These are phyloP conservation scores for Beauveria rudraprayagi DNA, from an alignment of 2,329 filamentous ascomycete species.

Conservation along the genomic window DNA sequence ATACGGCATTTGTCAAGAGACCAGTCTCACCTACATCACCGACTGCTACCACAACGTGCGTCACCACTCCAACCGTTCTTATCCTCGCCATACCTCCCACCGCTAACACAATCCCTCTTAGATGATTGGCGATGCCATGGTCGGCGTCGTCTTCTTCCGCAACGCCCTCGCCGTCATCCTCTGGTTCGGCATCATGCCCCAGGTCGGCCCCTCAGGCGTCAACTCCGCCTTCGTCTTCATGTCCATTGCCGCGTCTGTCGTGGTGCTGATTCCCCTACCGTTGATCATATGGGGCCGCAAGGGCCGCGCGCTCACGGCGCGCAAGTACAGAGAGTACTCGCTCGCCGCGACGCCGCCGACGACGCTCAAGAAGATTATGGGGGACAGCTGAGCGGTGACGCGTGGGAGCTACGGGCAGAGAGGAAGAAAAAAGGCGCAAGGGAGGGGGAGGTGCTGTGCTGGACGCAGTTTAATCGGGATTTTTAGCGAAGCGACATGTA, in stretches of 20 bases:
- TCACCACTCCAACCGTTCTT: background rate
- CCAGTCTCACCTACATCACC: background rate
- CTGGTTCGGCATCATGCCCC: conserved; percentile 1
- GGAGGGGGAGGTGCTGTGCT: background rate
- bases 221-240: background rate
- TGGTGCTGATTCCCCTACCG: conserved; percentile 2
- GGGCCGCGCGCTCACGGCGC: background rate
- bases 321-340: conserved; percentile 1
- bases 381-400: background rate
- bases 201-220: background rate
- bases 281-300: background rate
- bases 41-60: conserved; percentile 7
- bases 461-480: background rate
- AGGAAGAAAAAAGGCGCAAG: too few relatives aligned
- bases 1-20: background rate
- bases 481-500: background rate
- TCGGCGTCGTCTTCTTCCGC: conserved; percentile 5
- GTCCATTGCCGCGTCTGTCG: background rate
- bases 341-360: conserved; percentile 1
- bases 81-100: too few relatives aligned
- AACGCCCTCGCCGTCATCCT: background rate
- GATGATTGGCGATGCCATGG: conserved; percentile 7
- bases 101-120: background rate
- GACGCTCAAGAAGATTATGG: conserved; percentile 4
- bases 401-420: too few relatives aligned